These are phyloP conservation scores for Solanum verrucosum DNA, from an alignment of 257 asterid genomes.

Conservation along the genomic window DNA sequence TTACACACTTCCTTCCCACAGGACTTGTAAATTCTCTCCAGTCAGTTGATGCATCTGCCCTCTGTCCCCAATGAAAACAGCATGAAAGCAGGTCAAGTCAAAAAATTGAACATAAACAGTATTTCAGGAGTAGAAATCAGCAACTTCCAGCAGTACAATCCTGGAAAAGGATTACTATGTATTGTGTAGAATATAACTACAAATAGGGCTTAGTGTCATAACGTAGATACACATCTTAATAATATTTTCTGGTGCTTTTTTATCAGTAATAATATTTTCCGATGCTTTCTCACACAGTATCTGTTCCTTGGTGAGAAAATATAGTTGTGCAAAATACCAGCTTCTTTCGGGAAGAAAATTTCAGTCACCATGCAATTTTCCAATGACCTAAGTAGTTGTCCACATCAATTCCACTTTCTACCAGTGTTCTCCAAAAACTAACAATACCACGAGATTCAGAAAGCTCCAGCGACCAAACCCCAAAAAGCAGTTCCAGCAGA, in stretches of 20 bases:
- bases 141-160: background rate
- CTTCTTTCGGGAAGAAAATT: background rate
- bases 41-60: conserved; percentile 92
- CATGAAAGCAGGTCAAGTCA: conserved; percentile 1
- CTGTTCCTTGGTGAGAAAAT: background rate
- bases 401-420: background rate
- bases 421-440: background rate
- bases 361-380: background rate
- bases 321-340: background rate
- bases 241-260: background rate
- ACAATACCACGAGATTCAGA: background rate
- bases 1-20: conserved; percentile 67
- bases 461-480: background rate
- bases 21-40: conserved; percentile 76
- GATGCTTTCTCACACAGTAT: background rate
- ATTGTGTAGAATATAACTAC: background rate
- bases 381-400: background rate
- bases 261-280: background rate
- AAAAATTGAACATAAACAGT: background rate
- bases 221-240: background rate
- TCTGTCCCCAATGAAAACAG: conserved; percentile 41
- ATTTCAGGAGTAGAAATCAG: background rate
- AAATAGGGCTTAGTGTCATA: background rate
- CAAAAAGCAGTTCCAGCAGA: background rate
- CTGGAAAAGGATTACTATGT: background rate